Base-by-base conservation (phyloP, 225 moss, liverwort and hornwort genomes). In the Antitrichia curtipendula region DNA sequence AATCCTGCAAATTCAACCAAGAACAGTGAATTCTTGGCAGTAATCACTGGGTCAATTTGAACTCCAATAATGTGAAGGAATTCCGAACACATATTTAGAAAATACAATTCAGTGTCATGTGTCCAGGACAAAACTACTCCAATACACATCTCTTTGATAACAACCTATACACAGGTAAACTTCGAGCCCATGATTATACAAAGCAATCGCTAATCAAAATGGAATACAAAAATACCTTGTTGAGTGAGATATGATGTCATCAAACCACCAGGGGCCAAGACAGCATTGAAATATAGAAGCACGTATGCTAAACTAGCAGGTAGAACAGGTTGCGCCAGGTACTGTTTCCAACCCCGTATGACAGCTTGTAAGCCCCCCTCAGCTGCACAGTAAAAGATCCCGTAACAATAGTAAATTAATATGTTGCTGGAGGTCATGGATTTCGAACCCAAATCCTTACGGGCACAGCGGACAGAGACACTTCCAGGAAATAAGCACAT, bases 241-340 rank as follows among this genome's bases (percentile, higher is more conserved):
- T 96, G 96, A 65, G 95, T 92, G 53, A 96, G 93, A 89, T 92
- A 96, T 41, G 94, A 93, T 56, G 96, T 91, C 91, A 91, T 91
- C 89, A 91, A 89, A 65, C 91, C 91, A 78, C 91, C 91, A 25
- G 91, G 91, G 73, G 95, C 94, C 80, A 96, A 91, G 21, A 96
- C 95, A 40, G 96, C 95, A 84, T 96, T 96, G 78, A 96, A 96
- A 87, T 95, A 95, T 61, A 96, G 85, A 78, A 96, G 92, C 69
- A 96, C 96, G 45, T 96, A 96, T 54, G 96, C 96, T 82, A 96
- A 83, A 86, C 96, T 96, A 36, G 96, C 96, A 71, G 96, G 96
- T 77, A 95, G 84, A 31, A 96, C 95, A 82, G 96, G 96, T 84
- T 96, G 96, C 71, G 93, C 90, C 89, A 95, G 88, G 85, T 95